Evolutionary conservation across 148 eudicot genomes (phyloP), one percentile per base, ranked within the genome.

Genomic region (Chenopodium quinoa): DNA sequence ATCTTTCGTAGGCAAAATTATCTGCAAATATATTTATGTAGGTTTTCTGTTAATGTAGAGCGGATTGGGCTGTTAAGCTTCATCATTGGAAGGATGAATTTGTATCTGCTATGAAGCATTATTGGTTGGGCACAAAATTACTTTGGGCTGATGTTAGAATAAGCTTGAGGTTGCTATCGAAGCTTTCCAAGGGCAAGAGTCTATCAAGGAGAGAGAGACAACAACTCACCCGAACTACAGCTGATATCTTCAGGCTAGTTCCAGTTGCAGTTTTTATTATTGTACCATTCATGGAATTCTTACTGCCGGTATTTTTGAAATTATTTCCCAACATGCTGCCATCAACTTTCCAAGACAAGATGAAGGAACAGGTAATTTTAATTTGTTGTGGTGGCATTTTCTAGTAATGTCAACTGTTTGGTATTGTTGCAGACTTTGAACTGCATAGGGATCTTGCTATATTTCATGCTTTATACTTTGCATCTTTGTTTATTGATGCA

Each of bases 191-290:
- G 67, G 97, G 97, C 73, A 93, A 82, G 86, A 90, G 88, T 83
- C 90, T 93, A 63, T 91, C 95, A 54, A 90, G 97, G 79, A 91
- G 97, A 84, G 97, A 93, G 84, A 91, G 97, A 82, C 93, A 91
- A 72, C 97, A 93, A 78, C 95, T 93, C 71, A 93, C 93, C 44
- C 91, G 95, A 66, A 93, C 97, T 31, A 91, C 97, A 32, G 97
- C 97, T 86, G 95, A 93, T 89, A 92, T 93, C 70, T 93, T 93
- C 89, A 89, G 97, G 89, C 97, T 93, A 79, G 97, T 93, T 66
- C 97, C 97, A 46, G 86, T 93, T 88, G 97, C 95, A 62, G 91
- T 91, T 78, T 91, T 93, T 82, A 84, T 93, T 82, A 84, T 93
- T 71, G 94, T 93, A 47, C 97, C 97, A 52, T 91, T 93, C 85